Percentiles rank a stretch among this genome's conserved stretches.
Evolutionary conservation across 768 basidiomycete genomes (phyloP).

Genomic region (Boletus pseudopeckii): DNA sequence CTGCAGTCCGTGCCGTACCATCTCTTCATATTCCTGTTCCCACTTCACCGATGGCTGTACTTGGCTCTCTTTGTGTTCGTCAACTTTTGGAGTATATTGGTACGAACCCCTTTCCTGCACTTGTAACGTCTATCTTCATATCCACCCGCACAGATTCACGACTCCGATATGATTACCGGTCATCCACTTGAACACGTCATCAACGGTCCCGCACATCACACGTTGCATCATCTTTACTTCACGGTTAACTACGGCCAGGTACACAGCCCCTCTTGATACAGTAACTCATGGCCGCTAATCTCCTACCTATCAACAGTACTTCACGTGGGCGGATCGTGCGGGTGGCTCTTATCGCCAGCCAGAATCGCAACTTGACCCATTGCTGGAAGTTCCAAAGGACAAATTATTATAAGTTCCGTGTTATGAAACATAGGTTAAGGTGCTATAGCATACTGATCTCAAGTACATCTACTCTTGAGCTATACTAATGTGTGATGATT

Average conservation of each 20-base stretch:
- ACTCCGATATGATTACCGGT: slow-evolving; percentile 97
- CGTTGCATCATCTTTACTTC: slow-evolving; percentile 94
- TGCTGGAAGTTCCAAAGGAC: slow-evolving; percentile 53
- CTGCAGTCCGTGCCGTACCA: slow-evolving; percentile 95
- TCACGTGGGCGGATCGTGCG: slow-evolving; percentile 88
- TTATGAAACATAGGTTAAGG: no score
- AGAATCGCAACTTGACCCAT: slow-evolving; percentile 75
- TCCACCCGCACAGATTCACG: slow-evolving; percentile 72
- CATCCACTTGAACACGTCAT: slow-evolving; percentile 84
- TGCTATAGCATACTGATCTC: slow-evolving; percentile 3
- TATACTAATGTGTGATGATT: slow-evolving; percentile 20
- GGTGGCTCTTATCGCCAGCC: slow-evolving; percentile 90
- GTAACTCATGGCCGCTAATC: slow-evolving; percentile 11
- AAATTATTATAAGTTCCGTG: slow-evolving; percentile 17
- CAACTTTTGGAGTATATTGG: slow-evolving; percentile 92
- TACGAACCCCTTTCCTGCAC: slow-evolving; percentile 23
- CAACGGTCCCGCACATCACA: slow-evolving; percentile 99
- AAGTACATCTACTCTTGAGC: slow-evolving; percentile 14
- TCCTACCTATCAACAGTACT: slow-evolving; percentile 61
- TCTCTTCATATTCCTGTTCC: slow-evolving; percentile 85
- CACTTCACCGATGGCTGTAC: slow-evolving; percentile 81
- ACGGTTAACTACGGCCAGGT: slow-evolving; percentile 95
- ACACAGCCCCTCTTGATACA: slow-evolving; percentile 26
- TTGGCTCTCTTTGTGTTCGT: slow-evolving; percentile 86
- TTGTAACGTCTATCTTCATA: not conserved